Evolutionary conservation across 495 filamentous ascomycete species (phyloP).

Genomic region (Penicillium maclennaniae): DNA sequence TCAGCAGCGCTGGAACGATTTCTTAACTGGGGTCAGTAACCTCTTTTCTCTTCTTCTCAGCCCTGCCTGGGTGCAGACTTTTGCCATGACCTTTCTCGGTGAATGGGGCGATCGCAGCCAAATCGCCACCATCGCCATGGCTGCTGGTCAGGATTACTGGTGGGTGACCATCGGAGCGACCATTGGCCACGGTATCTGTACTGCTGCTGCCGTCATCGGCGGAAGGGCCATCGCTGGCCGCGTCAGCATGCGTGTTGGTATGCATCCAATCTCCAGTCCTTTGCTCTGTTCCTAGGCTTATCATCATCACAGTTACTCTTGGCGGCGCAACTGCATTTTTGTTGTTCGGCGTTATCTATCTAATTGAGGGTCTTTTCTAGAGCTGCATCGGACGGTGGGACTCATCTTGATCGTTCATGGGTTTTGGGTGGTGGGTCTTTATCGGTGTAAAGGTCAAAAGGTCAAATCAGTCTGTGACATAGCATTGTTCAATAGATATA

Average conservation of each 20-base stretch:
- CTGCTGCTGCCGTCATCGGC: constrained; percentile 87
- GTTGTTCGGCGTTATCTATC: constrained; percentile 84
- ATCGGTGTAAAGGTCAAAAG: constrained; percentile 20
- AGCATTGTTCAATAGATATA: constrained; percentile 23
- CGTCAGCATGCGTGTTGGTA: constrained; percentile 95
- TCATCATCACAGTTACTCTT: constrained; percentile 66
- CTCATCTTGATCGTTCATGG: constrained; percentile 4
- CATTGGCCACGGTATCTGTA: constrained; percentile 83
- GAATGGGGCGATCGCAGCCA: constrained; percentile 98
- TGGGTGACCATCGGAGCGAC: constrained; percentile 94
- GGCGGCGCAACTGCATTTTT: constrained; percentile 92
- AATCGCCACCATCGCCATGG: constrained; percentile 99
- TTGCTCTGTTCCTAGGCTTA: constrained; percentile 16
- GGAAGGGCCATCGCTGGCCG: constrained; percentile 87
- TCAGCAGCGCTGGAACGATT: constrained; percentile 34
- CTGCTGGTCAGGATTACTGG: constrained; percentile 97
- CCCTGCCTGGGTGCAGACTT: constrained; percentile 98
- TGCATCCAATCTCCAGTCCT: constrained; percentile 39
- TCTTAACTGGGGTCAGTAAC: constrained; percentile 69
- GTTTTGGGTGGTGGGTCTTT: constrained; percentile 11
- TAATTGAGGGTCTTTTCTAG: constrained; percentile 72
- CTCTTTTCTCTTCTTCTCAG: constrained; percentile 82
- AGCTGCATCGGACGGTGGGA: constrained; percentile 13
- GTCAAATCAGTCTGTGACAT: constrained; percentile 18
- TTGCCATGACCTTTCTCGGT: constrained; percentile 97